Conservation (phyloP, 1,284 basidiomycete genomes). For the Ceraceosorus guamensis region DNA sequence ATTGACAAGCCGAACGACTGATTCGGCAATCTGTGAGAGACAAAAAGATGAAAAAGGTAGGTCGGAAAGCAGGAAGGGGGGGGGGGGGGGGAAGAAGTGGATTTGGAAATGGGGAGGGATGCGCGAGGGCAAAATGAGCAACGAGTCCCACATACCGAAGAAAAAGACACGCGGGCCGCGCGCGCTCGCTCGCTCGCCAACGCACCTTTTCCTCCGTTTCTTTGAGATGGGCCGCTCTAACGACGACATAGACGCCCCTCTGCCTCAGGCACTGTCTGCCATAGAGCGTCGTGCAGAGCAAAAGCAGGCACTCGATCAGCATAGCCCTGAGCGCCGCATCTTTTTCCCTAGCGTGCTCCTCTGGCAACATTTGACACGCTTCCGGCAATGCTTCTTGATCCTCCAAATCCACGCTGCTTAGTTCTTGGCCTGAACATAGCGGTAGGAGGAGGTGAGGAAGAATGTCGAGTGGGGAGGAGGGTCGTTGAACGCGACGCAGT, state of each 20-base stretch:
- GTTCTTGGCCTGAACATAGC: conserved; percentile 84
- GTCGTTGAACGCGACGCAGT: conserved; percentile 21
- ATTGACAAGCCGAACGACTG: conserved; percentile 44
- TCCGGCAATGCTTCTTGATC: conserved; percentile 80
- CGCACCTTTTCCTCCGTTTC: conserved; percentile 75
- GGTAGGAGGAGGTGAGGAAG: conserved; percentile 65
- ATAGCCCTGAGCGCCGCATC: conserved; percentile 74
- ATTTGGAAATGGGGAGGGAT: too few relatives aligned
- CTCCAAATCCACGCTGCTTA: conserved; percentile 51
- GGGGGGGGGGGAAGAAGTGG: too few relatives aligned
- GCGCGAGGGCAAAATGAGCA: too few relatives aligned
- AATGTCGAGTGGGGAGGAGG: conserved; percentile 41
- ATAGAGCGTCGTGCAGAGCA: conserved; percentile 80
- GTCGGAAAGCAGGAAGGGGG: too few relatives aligned
- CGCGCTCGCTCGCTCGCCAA: too few relatives aligned
- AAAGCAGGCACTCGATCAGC: conserved; percentile 77
- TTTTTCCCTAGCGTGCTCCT: conserved; percentile 68
- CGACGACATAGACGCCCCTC: conserved; percentile 79
- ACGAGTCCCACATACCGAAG: too few relatives aligned
- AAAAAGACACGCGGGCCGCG: too few relatives aligned
- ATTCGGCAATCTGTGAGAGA: conserved; percentile 51
- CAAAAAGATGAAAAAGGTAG: too few relatives aligned
- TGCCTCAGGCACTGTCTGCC: conserved; percentile 73
- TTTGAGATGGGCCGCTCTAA: conserved; percentile 69
- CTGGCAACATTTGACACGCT: conserved; percentile 76